Evolutionary conservation across 768 basidiomycete species (phyloP), one percentile per base, ranked within the genome.

Genomic region (Mycena belliarum): DNA sequence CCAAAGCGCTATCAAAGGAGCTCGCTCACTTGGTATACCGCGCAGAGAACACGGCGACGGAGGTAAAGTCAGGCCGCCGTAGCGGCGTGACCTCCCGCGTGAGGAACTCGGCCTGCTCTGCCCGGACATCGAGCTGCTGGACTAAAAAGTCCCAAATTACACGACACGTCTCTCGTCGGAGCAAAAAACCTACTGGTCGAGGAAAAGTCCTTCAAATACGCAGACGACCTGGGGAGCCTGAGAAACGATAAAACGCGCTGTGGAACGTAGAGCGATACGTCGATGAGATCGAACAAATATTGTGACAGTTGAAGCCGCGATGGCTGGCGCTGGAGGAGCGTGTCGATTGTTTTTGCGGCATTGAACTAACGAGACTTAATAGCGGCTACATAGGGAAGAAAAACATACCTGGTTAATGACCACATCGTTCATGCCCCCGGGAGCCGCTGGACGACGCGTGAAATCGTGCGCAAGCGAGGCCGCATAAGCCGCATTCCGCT

Each of bases 11-110:
- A 40, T 15, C 3, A 32, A 20, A 14, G 21, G 24, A 24, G 16
- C 15, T 16, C 8, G 38, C 59, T 42, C 60, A 90, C 89, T 81
- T 83, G 56, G 91, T 90, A 64, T 94, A 93, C 48, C 80, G 76
- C 5, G 76, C 76, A 37, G 86, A 82, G 61, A 77, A 81, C 4
- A 71, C 63, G 15, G 73, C 67, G 2, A 78, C 76, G 18, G 75
- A 66, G 18, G 69, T 55, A 45, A 74, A 70, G 28, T 70, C 63
- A 37, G 72, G 73, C 52, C 72, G 68, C 38, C 75, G 69, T 33
- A 81, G 73, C 2, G 73, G 68, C 12, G 74, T 66, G 11, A 79
- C 75, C 59, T 81, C 76, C 24, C 72, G 69, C 28, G 81, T 70
- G 60, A 79, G 75, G 57, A 79, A 77, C 2, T 66, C 66, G 7